Conservation (phyloP, 345 rosid genomes). For the Sonneratia alba region DNA sequence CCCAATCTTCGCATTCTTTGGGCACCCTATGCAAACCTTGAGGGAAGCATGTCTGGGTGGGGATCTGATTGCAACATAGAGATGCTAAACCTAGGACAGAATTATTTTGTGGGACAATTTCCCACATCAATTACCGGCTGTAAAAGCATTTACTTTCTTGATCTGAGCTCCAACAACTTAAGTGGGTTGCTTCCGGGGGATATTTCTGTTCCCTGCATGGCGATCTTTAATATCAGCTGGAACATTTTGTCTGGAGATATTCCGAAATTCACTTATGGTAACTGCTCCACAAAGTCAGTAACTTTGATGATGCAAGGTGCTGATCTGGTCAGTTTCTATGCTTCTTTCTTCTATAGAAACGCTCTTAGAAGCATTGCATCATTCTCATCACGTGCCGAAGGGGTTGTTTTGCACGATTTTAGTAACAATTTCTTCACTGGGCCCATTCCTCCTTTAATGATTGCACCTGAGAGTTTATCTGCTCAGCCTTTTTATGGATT, state of each 20-base stretch:
- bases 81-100: conserved; percentile 36
- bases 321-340: conserved; percentile 22
- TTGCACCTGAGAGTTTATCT: conserved; percentile 18
- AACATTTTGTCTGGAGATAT: conserved; percentile 29
- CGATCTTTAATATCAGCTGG: conserved; percentile 27
- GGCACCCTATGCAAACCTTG: conserved; percentile 31
- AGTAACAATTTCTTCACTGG: conserved; percentile 35
- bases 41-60: conserved; percentile 27
- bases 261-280: conserved; percentile 18
- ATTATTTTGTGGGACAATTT: conserved; percentile 27
- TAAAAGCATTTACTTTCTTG: conserved; percentile 32
- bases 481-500: conserved; percentile 29
- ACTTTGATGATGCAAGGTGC: conserved; percentile 3
- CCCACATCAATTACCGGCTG: conserved; percentile 22
- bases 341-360: conserved; percentile 25
- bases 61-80: conserved; percentile 21
- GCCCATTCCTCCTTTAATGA: conserved; percentile 22
- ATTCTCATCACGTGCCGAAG: conserved; percentile 10
- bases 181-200: conserved; percentile 26
- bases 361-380: conserved; percentile 10
- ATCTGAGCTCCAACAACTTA: conserved; percentile 40
- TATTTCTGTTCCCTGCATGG: conserved; percentile 33
- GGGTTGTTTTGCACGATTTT: conserved; percentile 33
- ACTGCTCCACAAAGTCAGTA: conserved; percentile 17
- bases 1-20: conserved; percentile 32